Percentiles rank a stretch among this genome's conserved stretches.
phyloP scores from a whole-genome alignment of 2,329 filamentous ascomycete genomes.

The Exophiala phaeomuriformis region DNA sequence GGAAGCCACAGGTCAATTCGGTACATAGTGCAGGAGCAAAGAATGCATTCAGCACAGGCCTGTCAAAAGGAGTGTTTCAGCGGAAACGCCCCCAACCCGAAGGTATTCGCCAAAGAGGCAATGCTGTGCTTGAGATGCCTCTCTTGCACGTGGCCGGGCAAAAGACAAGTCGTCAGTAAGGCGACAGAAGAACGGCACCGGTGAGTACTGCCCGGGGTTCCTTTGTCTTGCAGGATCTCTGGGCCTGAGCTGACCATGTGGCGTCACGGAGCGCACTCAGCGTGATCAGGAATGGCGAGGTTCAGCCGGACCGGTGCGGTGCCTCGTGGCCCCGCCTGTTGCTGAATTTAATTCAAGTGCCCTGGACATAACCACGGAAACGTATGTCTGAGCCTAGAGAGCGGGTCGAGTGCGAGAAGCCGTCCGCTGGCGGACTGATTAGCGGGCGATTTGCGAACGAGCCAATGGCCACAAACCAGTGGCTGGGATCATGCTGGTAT shows the following conservation, averaged over 20 bases:
- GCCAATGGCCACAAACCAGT: constrained; percentile 7
- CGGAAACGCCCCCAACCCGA: constrained; percentile 8
- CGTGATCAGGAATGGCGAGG: constrained; percentile 9
- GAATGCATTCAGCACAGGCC: constrained; percentile 18
- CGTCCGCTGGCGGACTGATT: constrained; percentile 13
- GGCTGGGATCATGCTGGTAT: constrained; percentile 11
- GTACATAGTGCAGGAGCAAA: constrained; percentile 19
- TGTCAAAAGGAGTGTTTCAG: constrained; percentile 20
- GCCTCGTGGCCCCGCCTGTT: not conserved
- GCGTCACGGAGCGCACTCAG: not conserved
- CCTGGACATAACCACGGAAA: constrained; percentile 6
- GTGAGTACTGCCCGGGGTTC: constrained; percentile 4
- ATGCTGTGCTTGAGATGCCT: not conserved
- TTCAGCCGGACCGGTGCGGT: constrained; percentile 11
- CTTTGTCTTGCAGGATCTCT: constrained; percentile 8
- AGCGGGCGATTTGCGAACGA: constrained; percentile 13
- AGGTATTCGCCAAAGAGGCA: not conserved
- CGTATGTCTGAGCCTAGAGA: constrained; percentile 11
- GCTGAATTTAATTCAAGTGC: not conserved
- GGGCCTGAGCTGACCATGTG: constrained; percentile 2
- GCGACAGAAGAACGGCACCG: constrained; percentile 2
- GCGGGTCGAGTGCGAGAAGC: constrained; percentile 13
- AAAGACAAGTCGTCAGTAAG: not conserved
- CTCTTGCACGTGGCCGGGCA: constrained; percentile 6
- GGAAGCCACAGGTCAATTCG: constrained; percentile 15